Conservation (phyloP, 805 yeast species). For the Pichia occidentalis region DNA sequence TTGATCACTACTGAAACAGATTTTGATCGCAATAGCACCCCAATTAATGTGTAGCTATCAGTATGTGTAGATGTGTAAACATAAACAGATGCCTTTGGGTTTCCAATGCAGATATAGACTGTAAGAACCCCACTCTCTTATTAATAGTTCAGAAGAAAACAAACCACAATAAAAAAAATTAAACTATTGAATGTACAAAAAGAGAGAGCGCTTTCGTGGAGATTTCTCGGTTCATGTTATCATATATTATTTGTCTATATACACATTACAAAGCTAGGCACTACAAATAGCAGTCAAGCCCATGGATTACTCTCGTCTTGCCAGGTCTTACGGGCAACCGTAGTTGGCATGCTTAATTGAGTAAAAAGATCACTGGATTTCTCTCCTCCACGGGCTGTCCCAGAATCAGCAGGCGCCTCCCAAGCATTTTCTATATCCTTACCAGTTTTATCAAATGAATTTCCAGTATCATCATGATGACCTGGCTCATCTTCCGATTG, state of each 20-base stretch:
- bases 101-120: no score
- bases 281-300: conserved; percentile 26
- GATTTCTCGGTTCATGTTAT: no score
- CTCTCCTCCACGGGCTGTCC: conserved; percentile 1
- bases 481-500: conserved; percentile 16
- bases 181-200: background rate
- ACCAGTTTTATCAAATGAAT: conserved; percentile 7
- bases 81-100: no score
- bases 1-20: no score
- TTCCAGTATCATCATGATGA: background rate
- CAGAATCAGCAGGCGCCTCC: background rate
- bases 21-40: no score
- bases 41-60: no score
- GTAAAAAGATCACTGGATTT: conserved; percentile 37
- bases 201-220: background rate
- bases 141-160: background rate
- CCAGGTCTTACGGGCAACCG: conserved; percentile 47
- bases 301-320: conserved; percentile 64
- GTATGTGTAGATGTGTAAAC: no score
- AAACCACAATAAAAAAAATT: background rate
- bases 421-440: conserved; percentile 13
- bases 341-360: conserved; percentile 41
- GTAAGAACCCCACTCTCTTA: no score
- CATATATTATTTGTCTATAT: no score
- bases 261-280: no score